phyloP scores from a whole-genome alignment of 768 basidiomycete genomes.

The Leccinum uliginosum region DNA sequence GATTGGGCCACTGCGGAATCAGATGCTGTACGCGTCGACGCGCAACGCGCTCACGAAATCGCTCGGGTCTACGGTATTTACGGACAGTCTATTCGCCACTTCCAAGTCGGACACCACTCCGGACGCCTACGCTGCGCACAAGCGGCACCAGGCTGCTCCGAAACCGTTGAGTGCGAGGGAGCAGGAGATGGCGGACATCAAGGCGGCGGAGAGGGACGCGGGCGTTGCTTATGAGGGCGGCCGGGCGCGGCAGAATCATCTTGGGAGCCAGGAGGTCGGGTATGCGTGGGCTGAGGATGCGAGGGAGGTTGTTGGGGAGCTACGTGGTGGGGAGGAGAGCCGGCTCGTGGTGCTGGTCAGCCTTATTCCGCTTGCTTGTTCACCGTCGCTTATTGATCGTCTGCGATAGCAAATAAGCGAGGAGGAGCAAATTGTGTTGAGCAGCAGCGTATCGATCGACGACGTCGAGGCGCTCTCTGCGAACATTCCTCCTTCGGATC shows the following conservation, averaged over 20 bases:
- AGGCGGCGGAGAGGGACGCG: conserved; percentile 66
- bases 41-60: conserved; percentile 63
- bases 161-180: conserved; percentile 81
- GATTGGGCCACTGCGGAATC: background rate
- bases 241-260: conserved; percentile 48
- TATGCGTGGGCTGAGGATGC: conserved; percentile 66
- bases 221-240: conserved; percentile 56
- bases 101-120: conserved; percentile 62
- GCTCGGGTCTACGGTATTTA: conserved; percentile 72
- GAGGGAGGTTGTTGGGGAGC: conserved; percentile 56
- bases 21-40: conserved; percentile 91
- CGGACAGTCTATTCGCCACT: conserved; percentile 75
- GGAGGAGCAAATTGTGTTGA: conserved; percentile 52
- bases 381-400: background rate
- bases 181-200: conserved; percentile 74
- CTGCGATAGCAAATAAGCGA: conserved; percentile 60
- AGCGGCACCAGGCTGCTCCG: conserved; percentile 66
- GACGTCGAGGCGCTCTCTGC: conserved; percentile 42
- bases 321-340: conserved; percentile 46
- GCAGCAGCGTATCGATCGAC: conserved; percentile 39
- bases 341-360: conserved; percentile 66
- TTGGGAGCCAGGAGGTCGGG: conserved; percentile 53
- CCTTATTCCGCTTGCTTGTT: background rate
- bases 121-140: conserved; percentile 70
- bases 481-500: conserved; percentile 52